Evolutionary conservation across 1,284 basidiomycete species (phyloP).

Genomic region (Ustilago tritici): DNA sequence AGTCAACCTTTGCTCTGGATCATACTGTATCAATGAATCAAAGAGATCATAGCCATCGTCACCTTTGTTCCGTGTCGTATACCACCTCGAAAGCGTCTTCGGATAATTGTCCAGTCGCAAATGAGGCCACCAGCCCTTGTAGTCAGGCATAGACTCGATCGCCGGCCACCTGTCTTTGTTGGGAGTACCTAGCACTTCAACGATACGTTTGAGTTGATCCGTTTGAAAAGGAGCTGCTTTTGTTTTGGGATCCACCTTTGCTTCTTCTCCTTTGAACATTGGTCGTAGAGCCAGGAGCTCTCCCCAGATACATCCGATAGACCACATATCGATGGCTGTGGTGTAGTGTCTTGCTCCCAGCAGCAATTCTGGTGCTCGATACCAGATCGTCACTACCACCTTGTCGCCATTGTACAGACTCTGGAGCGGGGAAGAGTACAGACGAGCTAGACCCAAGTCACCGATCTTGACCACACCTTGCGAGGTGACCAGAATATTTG

Average conservation of each 20-base stretch:
- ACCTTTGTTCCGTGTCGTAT: conserved; percentile 74
- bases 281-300: conserved; percentile 91
- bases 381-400: conserved; percentile 99
- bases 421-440: conserved; percentile 86
- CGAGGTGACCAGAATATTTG: conserved; percentile 95
- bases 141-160: conserved; percentile 83
- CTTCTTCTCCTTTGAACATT: conserved; percentile 99
- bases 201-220: conserved; percentile 93
- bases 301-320: conserved; percentile 95
- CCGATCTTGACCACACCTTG: conserved; percentile 95
- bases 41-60: conserved; percentile 62
- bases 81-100: conserved; percentile 83
- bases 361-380: conserved; percentile 92
- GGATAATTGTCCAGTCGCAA: conserved; percentile 71
- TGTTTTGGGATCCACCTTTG: conserved; percentile 80
- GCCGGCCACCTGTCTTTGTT: conserved; percentile 87
- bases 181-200: conserved; percentile 92
- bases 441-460: conserved; percentile 91
- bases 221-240: conserved; percentile 65
- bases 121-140: conserved; percentile 75
- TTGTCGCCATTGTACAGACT: conserved; percentile 85
- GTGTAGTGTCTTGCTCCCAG: conserved; percentile 97
- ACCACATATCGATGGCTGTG: conserved; percentile 97
- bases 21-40: conserved; percentile 75
- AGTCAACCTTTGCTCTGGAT: conserved; percentile 86